These are phyloP conservation scores for Zhuliangozyma parablackwelliae DNA, from an alignment of 1,139 yeast genomes.

Conservation along the genomic window DNA sequence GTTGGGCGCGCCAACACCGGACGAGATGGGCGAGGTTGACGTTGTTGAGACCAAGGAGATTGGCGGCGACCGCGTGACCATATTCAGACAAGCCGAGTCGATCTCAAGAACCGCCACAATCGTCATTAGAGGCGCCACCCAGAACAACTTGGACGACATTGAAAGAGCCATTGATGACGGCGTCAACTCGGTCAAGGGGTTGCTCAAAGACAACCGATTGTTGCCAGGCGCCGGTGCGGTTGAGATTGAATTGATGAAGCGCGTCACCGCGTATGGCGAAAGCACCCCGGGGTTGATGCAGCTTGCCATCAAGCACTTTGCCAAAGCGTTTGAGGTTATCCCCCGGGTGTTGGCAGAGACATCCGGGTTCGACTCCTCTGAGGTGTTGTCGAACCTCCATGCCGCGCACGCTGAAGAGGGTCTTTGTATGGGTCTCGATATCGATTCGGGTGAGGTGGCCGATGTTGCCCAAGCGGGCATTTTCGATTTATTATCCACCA, in stretches of 20 bases:
- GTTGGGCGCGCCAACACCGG: conserved; percentile 93
- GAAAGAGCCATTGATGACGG: conserved; percentile 98
- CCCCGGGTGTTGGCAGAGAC: conserved; percentile 94
- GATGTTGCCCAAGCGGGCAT: conserved; percentile 70
- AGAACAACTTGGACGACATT: conserved; percentile 84
- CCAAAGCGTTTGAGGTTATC: conserved; percentile 88
- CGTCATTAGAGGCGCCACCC: conserved; percentile 95
- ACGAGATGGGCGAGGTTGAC: conserved; percentile 87
- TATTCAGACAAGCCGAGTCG: conserved; percentile 80
- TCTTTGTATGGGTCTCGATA: conserved; percentile 48
- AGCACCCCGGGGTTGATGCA: conserved; percentile 90
- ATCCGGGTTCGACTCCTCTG: conserved; percentile 88
- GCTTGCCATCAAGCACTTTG: conserved; percentile 90
- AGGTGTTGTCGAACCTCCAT: conserved; percentile 78
- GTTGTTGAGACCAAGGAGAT: conserved; percentile 87
- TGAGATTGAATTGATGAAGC: conserved; percentile 84
- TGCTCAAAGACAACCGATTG: conserved; percentile 72
- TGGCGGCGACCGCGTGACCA: conserved; percentile 96
- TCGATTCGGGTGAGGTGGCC: conserved; percentile 68
- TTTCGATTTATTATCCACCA: conserved; percentile 74
- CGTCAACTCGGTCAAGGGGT: conserved; percentile 85
- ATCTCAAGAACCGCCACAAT: conserved; percentile 81
- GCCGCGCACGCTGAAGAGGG: conserved; percentile 62
- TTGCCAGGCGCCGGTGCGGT: conserved; percentile 97
- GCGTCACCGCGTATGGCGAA: conserved; percentile 82